These are phyloP conservation scores for Mycena filopes DNA, from an alignment of 768 basidiomycete species.

Conservation along the genomic window DNA sequence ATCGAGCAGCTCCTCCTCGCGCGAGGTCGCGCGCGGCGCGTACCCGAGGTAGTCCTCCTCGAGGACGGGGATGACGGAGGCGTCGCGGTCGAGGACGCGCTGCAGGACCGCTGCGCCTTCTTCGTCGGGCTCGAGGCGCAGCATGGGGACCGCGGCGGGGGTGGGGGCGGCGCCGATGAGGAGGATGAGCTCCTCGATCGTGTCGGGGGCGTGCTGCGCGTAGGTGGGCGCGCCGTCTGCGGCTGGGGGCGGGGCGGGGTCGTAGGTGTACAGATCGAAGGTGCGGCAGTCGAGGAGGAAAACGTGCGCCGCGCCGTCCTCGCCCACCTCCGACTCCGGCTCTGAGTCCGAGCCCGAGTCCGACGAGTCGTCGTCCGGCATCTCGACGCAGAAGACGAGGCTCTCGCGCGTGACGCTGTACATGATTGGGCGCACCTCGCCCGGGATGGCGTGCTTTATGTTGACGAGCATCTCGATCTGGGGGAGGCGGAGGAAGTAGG, in stretches of 20 bases:
- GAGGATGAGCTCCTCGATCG: slow-evolving; percentile 21
- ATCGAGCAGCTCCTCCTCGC: slow-evolving; percentile 12
- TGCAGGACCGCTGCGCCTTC: slow-evolving; percentile 42
- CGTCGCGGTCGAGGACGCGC: slow-evolving; percentile 44
- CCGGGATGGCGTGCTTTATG: slow-evolving; percentile 42
- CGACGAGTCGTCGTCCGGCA: not conserved
- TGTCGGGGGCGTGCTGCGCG: not conserved
- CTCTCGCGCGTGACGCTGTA: slow-evolving; percentile 36
- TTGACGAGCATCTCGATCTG: slow-evolving; percentile 50
- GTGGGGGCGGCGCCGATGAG: slow-evolving; percentile 19
- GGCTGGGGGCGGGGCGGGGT: not conserved
- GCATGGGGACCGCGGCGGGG: slow-evolving; percentile 18
- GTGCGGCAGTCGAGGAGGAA: slow-evolving; percentile 28
- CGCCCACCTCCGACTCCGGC: too few species aligned
- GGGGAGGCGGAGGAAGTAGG: slow-evolving; percentile 49
- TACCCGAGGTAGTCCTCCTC: slow-evolving; percentile 44
- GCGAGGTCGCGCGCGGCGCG: slow-evolving; percentile 34
- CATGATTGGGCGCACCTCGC: slow-evolving; percentile 46
- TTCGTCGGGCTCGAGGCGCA: slow-evolving; percentile 33
- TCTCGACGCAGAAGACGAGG: slow-evolving; percentile 40
- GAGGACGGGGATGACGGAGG: slow-evolving; percentile 44
- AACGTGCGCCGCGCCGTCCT: slow-evolving; percentile 4
- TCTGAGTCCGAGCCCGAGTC: too few species aligned
- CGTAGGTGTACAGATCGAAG: slow-evolving; percentile 22
- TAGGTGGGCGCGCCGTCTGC: too few species aligned